A percentile compares a stretch with the other conserved stretches of the same genome.
Conservation (phyloP, 225 moss, liverwort and hornwort species). For the Bryum argenteum region DNA sequence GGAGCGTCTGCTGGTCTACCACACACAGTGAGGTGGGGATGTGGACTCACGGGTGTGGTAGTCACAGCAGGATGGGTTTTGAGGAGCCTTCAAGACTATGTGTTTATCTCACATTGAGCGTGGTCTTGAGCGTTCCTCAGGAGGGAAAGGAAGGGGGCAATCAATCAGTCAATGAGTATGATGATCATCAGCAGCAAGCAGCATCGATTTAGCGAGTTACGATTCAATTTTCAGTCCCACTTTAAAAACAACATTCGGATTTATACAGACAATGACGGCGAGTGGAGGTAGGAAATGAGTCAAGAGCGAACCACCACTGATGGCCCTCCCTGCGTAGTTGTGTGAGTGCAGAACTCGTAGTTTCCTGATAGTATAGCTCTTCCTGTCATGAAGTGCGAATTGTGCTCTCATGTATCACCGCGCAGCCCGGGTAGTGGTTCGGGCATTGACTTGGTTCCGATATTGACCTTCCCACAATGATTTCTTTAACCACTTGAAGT, state of each 20-base stretch:
- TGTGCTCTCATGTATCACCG: slow-evolving; percentile 59
- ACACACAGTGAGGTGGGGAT: slow-evolving; percentile 6
- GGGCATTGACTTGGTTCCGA: slow-evolving; percentile 90
- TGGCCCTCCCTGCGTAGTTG: slow-evolving; percentile 67
- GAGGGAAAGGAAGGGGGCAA: slow-evolving; percentile 30
- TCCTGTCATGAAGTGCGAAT: slow-evolving; percentile 33
- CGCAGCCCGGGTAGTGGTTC: slow-evolving; percentile 92
- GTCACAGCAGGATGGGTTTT: slow-evolving; percentile 45
- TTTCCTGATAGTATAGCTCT: background rate
- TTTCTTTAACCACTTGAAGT: slow-evolving; percentile 21
- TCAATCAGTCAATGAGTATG: background rate
- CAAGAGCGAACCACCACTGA: slow-evolving; percentile 91
- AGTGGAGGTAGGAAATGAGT: slow-evolving; percentile 58
- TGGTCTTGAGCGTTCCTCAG: slow-evolving; percentile 97
- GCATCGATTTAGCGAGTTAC: slow-evolving; percentile 17
- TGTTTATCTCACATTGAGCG: slow-evolving; percentile 94
- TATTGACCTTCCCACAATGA: slow-evolving; percentile 29
- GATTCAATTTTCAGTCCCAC: slow-evolving; percentile 30
- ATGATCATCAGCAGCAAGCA: background rate
- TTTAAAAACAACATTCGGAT: slow-evolving; percentile 24
- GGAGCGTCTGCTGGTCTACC: slow-evolving; percentile 29
- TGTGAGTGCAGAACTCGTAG: slow-evolving; percentile 22
- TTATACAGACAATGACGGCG: slow-evolving; percentile 30
- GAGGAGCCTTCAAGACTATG: slow-evolving; percentile 96
- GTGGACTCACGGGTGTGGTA: slow-evolving; percentile 30